Evolutionary conservation across 2,329 filamentous ascomycete species (phyloP), one percentile per base, ranked within the genome.

Genomic region (Alternaria brassicae): DNA sequence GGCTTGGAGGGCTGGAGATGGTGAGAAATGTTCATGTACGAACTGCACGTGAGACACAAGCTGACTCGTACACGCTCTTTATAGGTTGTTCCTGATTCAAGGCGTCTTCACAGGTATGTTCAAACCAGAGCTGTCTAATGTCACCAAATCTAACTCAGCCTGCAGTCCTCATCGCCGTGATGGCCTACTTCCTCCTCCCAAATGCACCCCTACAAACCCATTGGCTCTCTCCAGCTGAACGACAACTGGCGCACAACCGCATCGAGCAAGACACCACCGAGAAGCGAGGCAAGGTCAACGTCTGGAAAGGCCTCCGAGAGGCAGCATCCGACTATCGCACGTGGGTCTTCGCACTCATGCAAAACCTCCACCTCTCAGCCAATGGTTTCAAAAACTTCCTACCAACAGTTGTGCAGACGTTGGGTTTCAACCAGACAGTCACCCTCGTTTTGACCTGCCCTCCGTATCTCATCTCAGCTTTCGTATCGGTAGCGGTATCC

Each of bases 221-320:
- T 19, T 83, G 81, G 81, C 72, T 84, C 6, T 79, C 66, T 1
- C 72, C 69, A 0, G 77, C 79, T 2, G 80, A 85, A 66, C 76
- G 78, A 23, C 72, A 81, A 47, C 45, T 72, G 7, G 69, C 70
- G 2, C 65, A 72, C 21, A 45, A 62, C 28, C 63, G 68, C 7
- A 70, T 73, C 67, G 76, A 79, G 56, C 71, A 72, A 28, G 84
- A 86, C 57, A 84, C 82, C 73, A 40, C 79, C 72, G 2, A 60
- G 72, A 12, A 61, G 74, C 21, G 75, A 71, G 54, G 60, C 47
- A 58, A 54, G 8, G 56, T 60, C 19, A 62, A 64, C 40, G 58
- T 66, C n/a, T 63, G 67, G 48, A 63, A 56, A 37, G 66, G 66
- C 23, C 58, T 67, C 5, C 53, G 56, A 10, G 60, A 66, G 45